These are phyloP conservation scores for Hypoxylon sp. DNA, from an alignment of 2,329 filamentous ascomycete species.

Conservation along the genomic window DNA sequence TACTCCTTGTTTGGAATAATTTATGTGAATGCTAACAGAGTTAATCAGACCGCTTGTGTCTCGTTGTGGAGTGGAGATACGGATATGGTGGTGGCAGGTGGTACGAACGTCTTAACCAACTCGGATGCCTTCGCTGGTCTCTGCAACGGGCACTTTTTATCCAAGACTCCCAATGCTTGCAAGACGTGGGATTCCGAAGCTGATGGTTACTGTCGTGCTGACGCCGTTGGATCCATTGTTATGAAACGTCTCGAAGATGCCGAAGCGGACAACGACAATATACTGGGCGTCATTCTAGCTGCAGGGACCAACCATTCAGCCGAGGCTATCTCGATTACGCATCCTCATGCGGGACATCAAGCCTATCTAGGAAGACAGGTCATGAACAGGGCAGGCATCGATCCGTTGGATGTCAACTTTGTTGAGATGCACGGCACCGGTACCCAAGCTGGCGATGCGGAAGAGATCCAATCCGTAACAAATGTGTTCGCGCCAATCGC, in stretches of 20 bases:
- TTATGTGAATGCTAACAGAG: neutral
- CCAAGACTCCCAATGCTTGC: conserved; percentile 58
- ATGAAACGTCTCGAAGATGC: conserved; percentile 55
- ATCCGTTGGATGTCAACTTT: conserved; percentile 69
- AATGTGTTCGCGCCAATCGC: conserved; percentile 67
- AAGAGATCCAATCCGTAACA: conserved; percentile 75
- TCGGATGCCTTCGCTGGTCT: conserved; percentile 75
- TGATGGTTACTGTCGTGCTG: conserved; percentile 62
- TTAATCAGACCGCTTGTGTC: conserved; percentile 60
- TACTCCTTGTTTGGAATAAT: neutral
- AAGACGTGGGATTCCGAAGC: conserved; percentile 62
- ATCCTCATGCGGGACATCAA: conserved; percentile 76
- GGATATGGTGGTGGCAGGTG: conserved; percentile 75
- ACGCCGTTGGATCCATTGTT: conserved; percentile 46
- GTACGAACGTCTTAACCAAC: conserved; percentile 74
- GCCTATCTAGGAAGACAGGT: conserved; percentile 69
- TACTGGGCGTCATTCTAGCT: conserved; percentile 59
- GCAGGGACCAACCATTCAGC: conserved; percentile 80
- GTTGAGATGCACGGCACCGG: conserved; percentile 80
- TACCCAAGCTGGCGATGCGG: conserved; percentile 77
- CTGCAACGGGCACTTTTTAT: conserved; percentile 74
- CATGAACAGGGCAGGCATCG: conserved; percentile 70
- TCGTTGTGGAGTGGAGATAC: conserved; percentile 74
- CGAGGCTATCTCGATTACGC: conserved; percentile 79
- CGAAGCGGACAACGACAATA: conserved; percentile 60